Percentiles rank a stretch among this genome's conserved stretches.
Conservation (phyloP, 1,139 yeast genomes). For the Scheffersomyces quercinus region DNA sequence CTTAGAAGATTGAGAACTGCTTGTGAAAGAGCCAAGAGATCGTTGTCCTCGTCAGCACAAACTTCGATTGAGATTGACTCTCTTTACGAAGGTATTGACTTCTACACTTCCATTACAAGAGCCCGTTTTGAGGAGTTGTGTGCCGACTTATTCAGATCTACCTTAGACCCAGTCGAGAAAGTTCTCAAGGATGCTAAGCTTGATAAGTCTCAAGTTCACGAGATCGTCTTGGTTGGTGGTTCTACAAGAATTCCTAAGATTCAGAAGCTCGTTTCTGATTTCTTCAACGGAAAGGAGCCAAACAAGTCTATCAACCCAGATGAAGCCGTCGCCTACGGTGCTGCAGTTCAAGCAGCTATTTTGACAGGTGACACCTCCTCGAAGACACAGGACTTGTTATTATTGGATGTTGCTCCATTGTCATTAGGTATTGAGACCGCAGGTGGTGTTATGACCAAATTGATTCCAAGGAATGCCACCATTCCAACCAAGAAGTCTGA, state of each 20-base stretch:
- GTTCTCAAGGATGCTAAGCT: conserved; percentile 80
- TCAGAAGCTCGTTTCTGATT: conserved; percentile 82
- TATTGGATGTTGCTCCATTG: conserved; percentile 49
- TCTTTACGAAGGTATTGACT: conserved; percentile 76
- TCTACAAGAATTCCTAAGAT: conserved; percentile 94
- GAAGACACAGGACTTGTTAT: conserved; percentile 25
- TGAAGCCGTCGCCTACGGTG: conserved; percentile 75
- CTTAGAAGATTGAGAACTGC: conserved; percentile 88
- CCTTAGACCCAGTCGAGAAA: conserved; percentile 83
- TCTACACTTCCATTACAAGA: conserved; percentile 81
- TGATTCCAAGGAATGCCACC: conserved; percentile 48
- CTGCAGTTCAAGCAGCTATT: conserved; percentile 46
- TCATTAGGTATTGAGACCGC: conserved; percentile 51
- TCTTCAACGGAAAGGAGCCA: conserved; percentile 88
- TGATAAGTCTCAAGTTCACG: conserved; percentile 78
- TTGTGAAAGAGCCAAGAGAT: conserved; percentile 91
- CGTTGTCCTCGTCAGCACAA: conserved; percentile 83
- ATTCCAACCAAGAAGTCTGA: conserved; percentile 50
- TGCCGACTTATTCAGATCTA: conserved; percentile 81
- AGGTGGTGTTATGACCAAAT: conserved; percentile 51
- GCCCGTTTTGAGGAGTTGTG: conserved; percentile 89
- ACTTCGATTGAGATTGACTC: conserved; percentile 87
- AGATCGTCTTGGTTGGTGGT: conserved; percentile 89
- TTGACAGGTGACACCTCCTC: conserved; percentile 28
- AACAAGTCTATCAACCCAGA: conserved; percentile 81